Percentiles rank a stretch among this genome's conserved stretches.
Evolutionary conservation across 768 basidiomycete genomes (phyloP).

Genomic region (Kwoniella sp.): DNA sequence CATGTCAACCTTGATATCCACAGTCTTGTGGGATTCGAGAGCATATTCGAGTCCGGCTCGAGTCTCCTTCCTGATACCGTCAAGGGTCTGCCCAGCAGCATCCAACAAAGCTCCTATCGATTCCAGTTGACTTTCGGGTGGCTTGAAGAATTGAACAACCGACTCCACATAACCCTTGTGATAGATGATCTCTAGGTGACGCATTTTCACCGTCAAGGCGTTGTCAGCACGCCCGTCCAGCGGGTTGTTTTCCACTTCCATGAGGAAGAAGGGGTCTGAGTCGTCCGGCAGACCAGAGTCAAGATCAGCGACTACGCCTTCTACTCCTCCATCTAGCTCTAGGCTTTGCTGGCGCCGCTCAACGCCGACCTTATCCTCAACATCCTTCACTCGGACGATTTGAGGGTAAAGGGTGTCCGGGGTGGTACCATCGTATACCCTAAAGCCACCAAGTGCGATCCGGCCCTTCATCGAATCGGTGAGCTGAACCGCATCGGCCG

Average conservation of each 20-base stretch:
- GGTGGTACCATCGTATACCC: constrained; percentile 89
- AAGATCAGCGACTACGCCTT: constrained; percentile 24
- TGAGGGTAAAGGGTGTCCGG: constrained; percentile 73
- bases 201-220: constrained; percentile 80
- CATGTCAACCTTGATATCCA: constrained; percentile 94
- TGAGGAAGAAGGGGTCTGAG: constrained; percentile 67
- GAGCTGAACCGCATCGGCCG: constrained; percentile 76
- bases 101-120: constrained; percentile 87
- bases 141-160: constrained; percentile 83
- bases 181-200: constrained; percentile 95
- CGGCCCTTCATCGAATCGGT: constrained; percentile 81
- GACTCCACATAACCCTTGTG: constrained; percentile 90
- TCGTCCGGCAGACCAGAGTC: constrained; percentile 49
- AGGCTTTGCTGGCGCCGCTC: constrained; percentile 28
- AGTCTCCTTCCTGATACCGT: constrained; percentile 89
- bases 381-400: constrained; percentile 77
- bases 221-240: constrained; percentile 87
- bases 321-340: constrained; percentile 24
- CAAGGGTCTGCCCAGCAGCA: constrained; percentile 86
- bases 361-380: constrained; percentile 23
- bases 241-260: constrained; percentile 88
- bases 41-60: constrained; percentile 90
- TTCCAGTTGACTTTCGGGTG: constrained; percentile 88
- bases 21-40: constrained; percentile 85
- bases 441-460: constrained; percentile 76